Percentiles rank a stretch among this genome's conserved stretches.
Conservation (phyloP, 2,329 filamentous ascomycete species). For the Fusarium buharicum region DNA sequence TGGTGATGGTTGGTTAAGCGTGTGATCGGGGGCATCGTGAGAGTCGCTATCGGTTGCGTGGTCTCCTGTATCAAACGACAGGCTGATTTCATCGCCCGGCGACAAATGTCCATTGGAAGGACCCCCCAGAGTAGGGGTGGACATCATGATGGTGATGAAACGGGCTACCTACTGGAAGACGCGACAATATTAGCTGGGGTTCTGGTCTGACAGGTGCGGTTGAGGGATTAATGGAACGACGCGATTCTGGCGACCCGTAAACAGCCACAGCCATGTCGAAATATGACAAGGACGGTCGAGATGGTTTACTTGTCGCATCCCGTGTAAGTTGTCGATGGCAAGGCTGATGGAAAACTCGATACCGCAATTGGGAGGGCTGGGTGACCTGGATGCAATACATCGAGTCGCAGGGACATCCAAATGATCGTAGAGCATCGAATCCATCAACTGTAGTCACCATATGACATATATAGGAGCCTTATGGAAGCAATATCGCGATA, state of each 20-base stretch:
- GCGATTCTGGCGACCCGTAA: slow-evolving; percentile 47
- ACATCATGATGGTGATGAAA: slow-evolving; percentile 71
- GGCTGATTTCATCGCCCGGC: slow-evolving; percentile 60
- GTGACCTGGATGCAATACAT: slow-evolving; percentile 34
- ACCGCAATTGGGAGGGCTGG: slow-evolving; percentile 56
- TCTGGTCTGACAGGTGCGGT: slow-evolving; percentile 22
- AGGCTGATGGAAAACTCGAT: slow-evolving; percentile 59
- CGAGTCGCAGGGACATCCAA: slow-evolving; percentile 45
- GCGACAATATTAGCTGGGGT: slow-evolving; percentile 51
- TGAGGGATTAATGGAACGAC: slow-evolving; percentile 38
- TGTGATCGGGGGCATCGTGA: slow-evolving; percentile 74
- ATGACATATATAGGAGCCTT: slow-evolving; percentile 40
- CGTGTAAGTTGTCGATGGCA: slow-evolving; percentile 56
- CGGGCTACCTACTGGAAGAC: slow-evolving; percentile 62
- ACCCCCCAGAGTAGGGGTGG: slow-evolving; percentile 69
- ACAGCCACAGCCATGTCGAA: slow-evolving; percentile 30
- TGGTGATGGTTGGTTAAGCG: slow-evolving; percentile 59
- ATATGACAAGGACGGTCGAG: slow-evolving; percentile 43
- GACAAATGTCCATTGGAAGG: slow-evolving; percentile 74
- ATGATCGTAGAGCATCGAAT: slow-evolving; percentile 50
- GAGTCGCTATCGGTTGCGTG: slow-evolving; percentile 72
- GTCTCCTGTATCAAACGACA: slow-evolving; percentile 52
- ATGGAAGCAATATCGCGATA: slow-evolving; percentile 51
- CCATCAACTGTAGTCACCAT: slow-evolving; percentile 49
- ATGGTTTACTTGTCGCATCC: slow-evolving; percentile 58